Conservation (phyloP, 1,284 basidiomycete species). For the Pisolithus thermaeus region DNA sequence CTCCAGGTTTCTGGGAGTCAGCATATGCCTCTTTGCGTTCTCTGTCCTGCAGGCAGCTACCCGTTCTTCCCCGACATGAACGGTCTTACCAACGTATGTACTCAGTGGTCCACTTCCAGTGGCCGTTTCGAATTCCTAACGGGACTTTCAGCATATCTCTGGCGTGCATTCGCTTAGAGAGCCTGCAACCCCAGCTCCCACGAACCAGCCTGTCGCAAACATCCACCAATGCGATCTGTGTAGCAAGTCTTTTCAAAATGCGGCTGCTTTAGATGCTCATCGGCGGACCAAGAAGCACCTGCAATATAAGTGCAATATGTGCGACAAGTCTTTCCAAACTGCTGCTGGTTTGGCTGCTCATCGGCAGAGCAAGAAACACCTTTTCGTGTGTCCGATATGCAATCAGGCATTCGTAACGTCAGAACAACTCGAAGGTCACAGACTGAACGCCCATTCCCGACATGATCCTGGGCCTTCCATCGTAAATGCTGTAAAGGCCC, state of each 20-base stretch:
- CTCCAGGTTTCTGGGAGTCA: slow-evolving; percentile 11
- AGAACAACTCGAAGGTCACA: slow-evolving; percentile 3
- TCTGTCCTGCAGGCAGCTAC: slow-evolving; percentile 21
- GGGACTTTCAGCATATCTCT: slow-evolving; percentile 20
- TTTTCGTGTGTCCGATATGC: slow-evolving; percentile 8
- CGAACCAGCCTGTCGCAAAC: slow-evolving; percentile 4
- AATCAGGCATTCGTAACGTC: slow-evolving; percentile 4
- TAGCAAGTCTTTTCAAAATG: slow-evolving; percentile 21
- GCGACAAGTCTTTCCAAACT: slow-evolving; percentile 23
- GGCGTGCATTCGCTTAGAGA: slow-evolving; percentile 11
- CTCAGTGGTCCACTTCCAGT: background rate
- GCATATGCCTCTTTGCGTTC: slow-evolving; percentile 26
- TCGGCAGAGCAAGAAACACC: slow-evolving; percentile 21
- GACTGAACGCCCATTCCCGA: slow-evolving; percentile 2
- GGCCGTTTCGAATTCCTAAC: background rate
- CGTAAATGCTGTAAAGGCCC: background rate
- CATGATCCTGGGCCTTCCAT: no score
- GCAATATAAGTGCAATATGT: slow-evolving; percentile 8
- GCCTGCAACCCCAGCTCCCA: slow-evolving; percentile 1
- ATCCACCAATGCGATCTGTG: slow-evolving; percentile 19
- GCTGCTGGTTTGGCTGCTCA: slow-evolving; percentile 15
- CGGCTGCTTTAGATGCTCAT: slow-evolving; percentile 15
- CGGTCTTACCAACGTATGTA: slow-evolving; percentile 17
- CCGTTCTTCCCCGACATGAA: slow-evolving; percentile 17
- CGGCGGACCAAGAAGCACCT: slow-evolving; percentile 22